A percentile compares a stretch with the other conserved stretches of the same genome.
Conservation (phyloP, 164 flowering plant species). For the Protea cynaroides region DNA sequence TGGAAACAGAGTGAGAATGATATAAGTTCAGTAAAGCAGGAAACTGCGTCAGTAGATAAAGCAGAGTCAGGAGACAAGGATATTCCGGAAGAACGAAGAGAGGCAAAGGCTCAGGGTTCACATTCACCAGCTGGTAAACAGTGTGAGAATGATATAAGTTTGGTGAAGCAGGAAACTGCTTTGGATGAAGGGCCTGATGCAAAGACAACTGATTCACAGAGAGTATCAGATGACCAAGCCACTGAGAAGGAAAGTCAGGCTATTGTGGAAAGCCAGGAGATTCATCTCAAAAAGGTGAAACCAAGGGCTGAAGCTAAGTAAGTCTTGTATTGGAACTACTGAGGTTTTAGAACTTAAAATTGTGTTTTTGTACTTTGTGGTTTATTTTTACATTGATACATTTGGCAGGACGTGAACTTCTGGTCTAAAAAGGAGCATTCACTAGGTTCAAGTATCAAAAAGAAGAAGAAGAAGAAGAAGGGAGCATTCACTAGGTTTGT, state of each 20-base stretch:
- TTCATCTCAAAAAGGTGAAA: neutral
- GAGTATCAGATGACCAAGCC: neutral
- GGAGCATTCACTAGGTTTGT: conserved; percentile 8
- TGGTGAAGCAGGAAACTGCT: neutral
- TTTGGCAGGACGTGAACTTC: conserved; percentile 3
- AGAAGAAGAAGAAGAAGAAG: no score
- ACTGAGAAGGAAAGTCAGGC: neutral
- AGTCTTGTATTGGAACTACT: neutral
- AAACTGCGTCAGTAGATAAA: neutral
- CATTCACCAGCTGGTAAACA: neutral
- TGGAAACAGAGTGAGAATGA: neutral
- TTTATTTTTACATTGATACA: neutral
- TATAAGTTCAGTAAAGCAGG: no score
- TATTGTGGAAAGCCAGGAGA: neutral
- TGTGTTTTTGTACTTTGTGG: neutral
- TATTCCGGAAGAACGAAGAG: neutral
- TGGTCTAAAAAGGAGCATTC: neutral
- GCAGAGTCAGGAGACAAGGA: neutral
- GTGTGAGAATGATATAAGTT: neutral
- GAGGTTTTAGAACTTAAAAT: neutral
- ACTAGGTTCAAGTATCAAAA: no score
- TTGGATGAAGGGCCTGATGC: neutral
- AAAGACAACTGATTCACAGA: neutral
- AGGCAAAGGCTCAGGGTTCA: neutral
- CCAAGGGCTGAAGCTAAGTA: neutral